A percentile compares a stretch with the other conserved stretches of the same genome.
Evolutionary conservation across 2,329 filamentous ascomycete genomes (phyloP).

Genomic region (Verticillium alfalfae): DNA sequence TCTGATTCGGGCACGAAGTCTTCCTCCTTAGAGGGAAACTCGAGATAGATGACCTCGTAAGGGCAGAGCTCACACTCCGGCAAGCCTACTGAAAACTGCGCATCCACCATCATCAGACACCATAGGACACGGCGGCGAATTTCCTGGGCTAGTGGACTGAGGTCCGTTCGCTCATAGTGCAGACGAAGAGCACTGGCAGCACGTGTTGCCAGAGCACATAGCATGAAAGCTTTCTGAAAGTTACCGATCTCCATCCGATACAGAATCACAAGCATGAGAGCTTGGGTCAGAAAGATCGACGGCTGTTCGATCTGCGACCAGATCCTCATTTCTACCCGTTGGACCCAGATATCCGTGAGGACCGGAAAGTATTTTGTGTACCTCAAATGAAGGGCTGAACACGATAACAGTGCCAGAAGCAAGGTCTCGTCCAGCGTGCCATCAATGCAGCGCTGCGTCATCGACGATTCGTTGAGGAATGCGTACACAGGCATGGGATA

Average conservation of each 20-base stretch:
- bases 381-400: slow-evolving; percentile 3
- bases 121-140: slow-evolving; percentile 37
- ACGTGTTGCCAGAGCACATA: slow-evolving; percentile 34
- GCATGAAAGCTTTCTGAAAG: slow-evolving; percentile 38
- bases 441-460: not conserved
- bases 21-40: slow-evolving; percentile 35
- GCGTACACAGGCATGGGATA: slow-evolving; percentile 13
- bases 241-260: slow-evolving; percentile 35
- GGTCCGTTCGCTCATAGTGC: slow-evolving; percentile 33
- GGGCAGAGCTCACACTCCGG: slow-evolving; percentile 39
- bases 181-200: slow-evolving; percentile 36
- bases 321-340: slow-evolving; percentile 26
- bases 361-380: not conserved
- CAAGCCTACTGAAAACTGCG: slow-evolving; percentile 34
- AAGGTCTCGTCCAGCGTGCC: slow-evolving; percentile 4
- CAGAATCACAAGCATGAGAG: slow-evolving; percentile 36
- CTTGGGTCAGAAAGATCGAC: slow-evolving; percentile 22
- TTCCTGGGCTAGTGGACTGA: slow-evolving; percentile 34
- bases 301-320: slow-evolving; percentile 15
- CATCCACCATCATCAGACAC: slow-evolving; percentile 37
- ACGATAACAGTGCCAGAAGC: slow-evolving; percentile 5
- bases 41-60: slow-evolving; percentile 32
- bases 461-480: slow-evolving; percentile 2
- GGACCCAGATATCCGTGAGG: slow-evolving; percentile 28
- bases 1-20: slow-evolving; percentile 23